Evolutionary conservation across 768 basidiomycete species (phyloP).

Genomic region (Symmetrospora coprosmae): DNA sequence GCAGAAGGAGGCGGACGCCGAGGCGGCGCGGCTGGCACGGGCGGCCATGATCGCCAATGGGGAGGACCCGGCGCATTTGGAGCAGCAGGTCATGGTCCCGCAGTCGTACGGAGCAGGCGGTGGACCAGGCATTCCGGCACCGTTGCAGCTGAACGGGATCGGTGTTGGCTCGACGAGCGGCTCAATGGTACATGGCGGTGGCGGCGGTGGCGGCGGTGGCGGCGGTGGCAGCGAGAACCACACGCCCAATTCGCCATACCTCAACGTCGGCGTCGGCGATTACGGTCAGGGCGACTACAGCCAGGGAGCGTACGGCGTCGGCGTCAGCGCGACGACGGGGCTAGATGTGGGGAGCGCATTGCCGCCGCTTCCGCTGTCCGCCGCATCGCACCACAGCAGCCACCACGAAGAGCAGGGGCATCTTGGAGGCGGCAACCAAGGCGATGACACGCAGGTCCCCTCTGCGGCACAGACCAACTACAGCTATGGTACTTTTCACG

Average conservation of each 20-base stretch:
- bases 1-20: background rate
- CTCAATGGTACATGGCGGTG: background rate
- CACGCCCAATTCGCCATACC: constrained; percentile 1
- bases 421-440: background rate
- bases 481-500: constrained; percentile 10
- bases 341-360: no score
- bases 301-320: no score
- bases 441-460: background rate
- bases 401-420: background rate
- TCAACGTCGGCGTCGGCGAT: constrained; percentile 1
- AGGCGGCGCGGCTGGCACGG: background rate
- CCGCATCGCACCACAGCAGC: background rate
- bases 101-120: no score
- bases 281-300: background rate
- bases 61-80: background rate
- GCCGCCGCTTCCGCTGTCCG: background rate
- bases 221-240: background rate
- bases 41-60: background rate
- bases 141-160: no score
- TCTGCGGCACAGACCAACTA: background rate
- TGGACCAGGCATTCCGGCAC: no score
- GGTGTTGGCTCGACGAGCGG: background rate
- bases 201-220: background rate
- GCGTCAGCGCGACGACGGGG: no score
- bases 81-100: background rate